These are phyloP conservation scores for Collybia nuda DNA, from an alignment of 768 basidiomycete genomes.

Conservation along the genomic window DNA sequence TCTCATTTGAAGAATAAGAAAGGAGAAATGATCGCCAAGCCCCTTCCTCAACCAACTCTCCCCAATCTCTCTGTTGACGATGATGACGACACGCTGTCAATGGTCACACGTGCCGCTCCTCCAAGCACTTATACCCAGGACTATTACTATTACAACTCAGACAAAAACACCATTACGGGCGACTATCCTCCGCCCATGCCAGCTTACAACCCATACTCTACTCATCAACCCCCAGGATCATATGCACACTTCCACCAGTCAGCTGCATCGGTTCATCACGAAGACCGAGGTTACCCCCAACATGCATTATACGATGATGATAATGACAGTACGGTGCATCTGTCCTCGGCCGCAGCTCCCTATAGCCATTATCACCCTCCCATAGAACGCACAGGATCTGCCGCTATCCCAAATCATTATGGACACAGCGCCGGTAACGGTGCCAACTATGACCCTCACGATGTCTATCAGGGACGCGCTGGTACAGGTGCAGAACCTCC, in stretches of 20 bases:
- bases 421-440: conserved; percentile 11
- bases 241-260: conserved; percentile 63
- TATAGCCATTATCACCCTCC: conserved; percentile 42
- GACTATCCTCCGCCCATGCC: conserved; percentile 76
- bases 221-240: conserved; percentile 48
- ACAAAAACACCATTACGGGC: conserved; percentile 39
- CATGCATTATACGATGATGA: conserved; percentile 63
- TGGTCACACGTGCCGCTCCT: conserved; percentile 54
- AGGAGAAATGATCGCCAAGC: conserved; percentile 77
- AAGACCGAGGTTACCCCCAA: conserved; percentile 42
- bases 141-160: conserved; percentile 54
- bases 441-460: conserved; percentile 47
- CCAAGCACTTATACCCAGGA: conserved; percentile 55
- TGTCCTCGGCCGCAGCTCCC: conserved; percentile 59
- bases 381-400: conserved; percentile 27
- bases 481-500: conserved; percentile 27
- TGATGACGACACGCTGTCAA: conserved; percentile 60
- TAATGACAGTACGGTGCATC: conserved; percentile 61
- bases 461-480: conserved; percentile 54
- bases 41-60: conserved; percentile 90
- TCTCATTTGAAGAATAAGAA: conserved; percentile 93
- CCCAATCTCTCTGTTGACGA: conserved; percentile 91
- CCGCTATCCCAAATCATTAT: conserved; percentile 9
- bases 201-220: conserved; percentile 67
- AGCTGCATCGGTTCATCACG: conserved; percentile 50